Evolutionary conservation across 495 filamentous ascomycete genomes (phyloP).

Genomic region (Hypoxylon lienhwacheense): DNA sequence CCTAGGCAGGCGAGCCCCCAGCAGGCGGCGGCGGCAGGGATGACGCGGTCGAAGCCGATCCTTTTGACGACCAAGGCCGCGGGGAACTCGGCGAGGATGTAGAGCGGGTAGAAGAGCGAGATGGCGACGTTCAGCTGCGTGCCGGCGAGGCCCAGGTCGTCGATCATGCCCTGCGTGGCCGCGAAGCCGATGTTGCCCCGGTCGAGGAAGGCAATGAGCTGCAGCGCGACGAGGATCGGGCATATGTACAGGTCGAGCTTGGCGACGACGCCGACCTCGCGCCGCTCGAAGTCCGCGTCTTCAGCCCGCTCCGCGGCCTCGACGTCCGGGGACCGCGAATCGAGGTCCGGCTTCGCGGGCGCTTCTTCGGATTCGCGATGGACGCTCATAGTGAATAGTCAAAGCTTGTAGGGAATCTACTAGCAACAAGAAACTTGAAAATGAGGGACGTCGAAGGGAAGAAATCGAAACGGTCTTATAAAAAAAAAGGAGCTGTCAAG

Average conservation of each 20-base stretch:
- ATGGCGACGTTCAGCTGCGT: conserved; percentile 44
- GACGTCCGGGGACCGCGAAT: conserved; percentile 16
- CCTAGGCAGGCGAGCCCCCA: conserved; percentile 39
- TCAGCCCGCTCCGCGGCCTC: conserved; percentile 12
- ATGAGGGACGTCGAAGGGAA: not conserved
- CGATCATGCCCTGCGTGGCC: conserved; percentile 46
- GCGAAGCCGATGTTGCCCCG: conserved; percentile 48
- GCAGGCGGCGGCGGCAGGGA: conserved; percentile 33
- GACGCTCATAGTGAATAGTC: conserved; percentile 8
- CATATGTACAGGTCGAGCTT: conserved; percentile 48
- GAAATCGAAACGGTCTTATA: conserved; percentile 5
- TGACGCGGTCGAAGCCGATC: conserved; percentile 35
- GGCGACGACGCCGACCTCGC: conserved; percentile 37
- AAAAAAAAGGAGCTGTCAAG: not conserved
- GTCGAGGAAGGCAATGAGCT: conserved; percentile 47
- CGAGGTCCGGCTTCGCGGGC: conserved; percentile 24
- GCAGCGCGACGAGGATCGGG: conserved; percentile 45
- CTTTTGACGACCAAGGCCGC: conserved; percentile 37
- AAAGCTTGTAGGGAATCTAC: not conserved
- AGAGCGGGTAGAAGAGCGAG: conserved; percentile 38
- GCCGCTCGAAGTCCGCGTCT: conserved; percentile 29
- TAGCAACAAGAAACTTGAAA: not conserved
- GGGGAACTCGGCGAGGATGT: conserved; percentile 40
- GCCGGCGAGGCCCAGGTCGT: conserved; percentile 43
- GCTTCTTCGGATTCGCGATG: conserved; percentile 20